Evolutionary conservation across 257 asterid species (phyloP).

Genomic region (Primulina tabacum): DNA sequence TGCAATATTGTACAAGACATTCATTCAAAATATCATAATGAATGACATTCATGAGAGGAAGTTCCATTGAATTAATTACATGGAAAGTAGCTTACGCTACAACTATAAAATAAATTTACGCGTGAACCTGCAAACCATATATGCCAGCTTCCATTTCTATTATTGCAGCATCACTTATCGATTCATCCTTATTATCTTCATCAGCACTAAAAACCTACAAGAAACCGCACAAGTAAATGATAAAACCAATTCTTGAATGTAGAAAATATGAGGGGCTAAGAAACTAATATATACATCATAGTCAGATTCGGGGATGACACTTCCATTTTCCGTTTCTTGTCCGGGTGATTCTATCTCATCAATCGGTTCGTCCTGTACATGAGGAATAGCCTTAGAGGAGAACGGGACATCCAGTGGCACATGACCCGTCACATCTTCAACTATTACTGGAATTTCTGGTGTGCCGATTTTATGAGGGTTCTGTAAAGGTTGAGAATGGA

Average conservation of each 20-base stretch:
- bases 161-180: slow-evolving; percentile 53
- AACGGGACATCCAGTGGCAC: slow-evolving; percentile 33
- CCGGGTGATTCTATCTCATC: slow-evolving; percentile 41
- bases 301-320: slow-evolving; percentile 37
- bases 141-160: slow-evolving; percentile 73
- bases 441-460: slow-evolving; percentile 30
- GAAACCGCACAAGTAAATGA: slow-evolving; percentile 15
- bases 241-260: background rate
- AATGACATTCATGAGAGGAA: background rate
- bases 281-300: slow-evolving; percentile 38
- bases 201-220: slow-evolving; percentile 46
- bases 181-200: slow-evolving; percentile 33
- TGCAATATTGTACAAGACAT: slow-evolving; percentile 14
- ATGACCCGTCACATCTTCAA: slow-evolving; percentile 46
- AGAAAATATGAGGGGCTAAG: slow-evolving; percentile 15
- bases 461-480: slow-evolving; percentile 19
- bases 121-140: slow-evolving; percentile 73
- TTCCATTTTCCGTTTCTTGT: slow-evolving; percentile 47
- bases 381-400: slow-evolving; percentile 29
- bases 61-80: background rate
- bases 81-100: slow-evolving; percentile 10
- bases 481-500: slow-evolving; percentile 30
- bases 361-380: slow-evolving; percentile 37
- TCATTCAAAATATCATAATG: background rate
- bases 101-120: slow-evolving; percentile 11